phyloP scores from a whole-genome alignment of 179 eudicot genomes.

The Vitellaria paradoxa region DNA sequence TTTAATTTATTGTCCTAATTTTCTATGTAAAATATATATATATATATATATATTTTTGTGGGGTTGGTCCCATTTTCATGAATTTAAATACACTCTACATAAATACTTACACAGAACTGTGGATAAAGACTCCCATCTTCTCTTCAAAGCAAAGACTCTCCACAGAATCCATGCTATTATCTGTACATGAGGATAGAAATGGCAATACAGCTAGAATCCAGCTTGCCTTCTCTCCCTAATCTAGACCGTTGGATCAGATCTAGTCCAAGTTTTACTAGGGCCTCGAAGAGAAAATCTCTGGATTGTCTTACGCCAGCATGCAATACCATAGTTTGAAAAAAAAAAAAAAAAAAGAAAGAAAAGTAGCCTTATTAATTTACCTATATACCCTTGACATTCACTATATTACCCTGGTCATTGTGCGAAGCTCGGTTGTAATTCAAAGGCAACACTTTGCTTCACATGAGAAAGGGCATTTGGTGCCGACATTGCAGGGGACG shows the following conservation, averaged over 20 bases:
- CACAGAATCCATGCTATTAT: background rate
- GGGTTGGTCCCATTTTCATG: too few relatives aligned
- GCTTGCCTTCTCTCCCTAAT: slow-evolving; percentile 1
- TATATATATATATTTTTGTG: too few relatives aligned
- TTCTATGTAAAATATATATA: too few relatives aligned
- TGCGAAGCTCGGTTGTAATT: background rate
- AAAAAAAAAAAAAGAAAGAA: too few relatives aligned
- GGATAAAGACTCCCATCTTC: slow-evolving; percentile 27
- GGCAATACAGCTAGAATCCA: background rate
- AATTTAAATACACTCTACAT: too few relatives aligned
- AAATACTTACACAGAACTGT: too few relatives aligned
- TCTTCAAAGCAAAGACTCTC: slow-evolving; percentile 69
- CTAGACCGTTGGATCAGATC: slow-evolving; percentile 18
- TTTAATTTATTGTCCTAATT: too few relatives aligned
- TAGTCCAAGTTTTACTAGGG: slow-evolving; percentile 1
- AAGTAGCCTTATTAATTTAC: slow-evolving; percentile 17
- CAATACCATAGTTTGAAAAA: too few relatives aligned
- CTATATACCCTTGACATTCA: background rate
- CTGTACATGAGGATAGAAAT: too few relatives aligned
- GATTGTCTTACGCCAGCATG: background rate
- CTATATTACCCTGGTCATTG: background rate
- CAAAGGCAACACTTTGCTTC: background rate
- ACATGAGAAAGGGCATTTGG: slow-evolving; percentile 27
- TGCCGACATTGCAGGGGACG: slow-evolving; percentile 30
- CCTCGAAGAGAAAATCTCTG: background rate